Base-by-base conservation (phyloP, 805 yeast species). In the Candida odintsovae region DNA sequence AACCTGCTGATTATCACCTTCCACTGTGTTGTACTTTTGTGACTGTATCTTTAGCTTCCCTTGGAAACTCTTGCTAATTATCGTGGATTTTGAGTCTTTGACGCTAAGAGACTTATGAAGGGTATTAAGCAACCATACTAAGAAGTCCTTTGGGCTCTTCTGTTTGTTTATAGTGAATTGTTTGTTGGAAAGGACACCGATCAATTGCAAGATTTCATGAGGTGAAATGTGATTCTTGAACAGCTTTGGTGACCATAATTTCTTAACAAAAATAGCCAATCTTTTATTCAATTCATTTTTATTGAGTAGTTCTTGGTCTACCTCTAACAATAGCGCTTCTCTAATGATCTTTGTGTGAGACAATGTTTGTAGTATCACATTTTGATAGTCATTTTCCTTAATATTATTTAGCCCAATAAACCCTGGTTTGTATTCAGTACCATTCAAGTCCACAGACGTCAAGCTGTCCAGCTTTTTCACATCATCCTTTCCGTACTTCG, bases 201-300 rank as follows among this genome's bases (percentile, higher is more conserved):
- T 62, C 49, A 65, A 68, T 48, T 80, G 80, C 40, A 83, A 58
- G 8, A 87, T 63, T 43, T 82, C 88, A 57, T 79, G 84, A 1
- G 88, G 82, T 0, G 92, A 80, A 2, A 85, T 69, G 55, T 84
- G 88, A 3, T 72, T 61, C 52, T 75, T 78, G 61, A 80, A 80
- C 20, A 86, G 67, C 37, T 66, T 65, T 0, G 73, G 65, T 6
- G 83, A 83, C 90, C 92, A 87, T 10, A 84, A 41, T 52, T 80
- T 83, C 48, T 83, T 71, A 0, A 76, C 54, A 19, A 83, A 58
- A 5, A 70, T 50, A 0, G 80, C 69, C 33, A 83, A 60, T 48
- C 73, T 64, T 37, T 61, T 60, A 11, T 69, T 65, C n/a, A 82
- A 58, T 22, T 71, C 72, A 40, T 47, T 49, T 20, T 42, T 47